phyloP scores from a whole-genome alignment of 768 basidiomycete species.

The Daedalea quercina region DNA sequence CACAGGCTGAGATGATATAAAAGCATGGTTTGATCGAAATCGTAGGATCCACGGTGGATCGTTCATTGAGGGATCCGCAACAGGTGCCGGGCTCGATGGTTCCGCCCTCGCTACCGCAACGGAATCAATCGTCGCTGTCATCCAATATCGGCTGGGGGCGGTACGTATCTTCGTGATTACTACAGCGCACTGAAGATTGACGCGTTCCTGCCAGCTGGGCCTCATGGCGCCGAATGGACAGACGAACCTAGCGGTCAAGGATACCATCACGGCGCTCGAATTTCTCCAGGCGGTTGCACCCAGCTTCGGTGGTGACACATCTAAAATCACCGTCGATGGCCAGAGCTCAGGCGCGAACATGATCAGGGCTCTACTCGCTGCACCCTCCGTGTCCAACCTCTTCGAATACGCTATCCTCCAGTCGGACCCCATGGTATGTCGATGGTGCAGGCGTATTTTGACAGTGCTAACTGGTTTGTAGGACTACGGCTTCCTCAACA shows the following conservation, averaged over 20 bases:
- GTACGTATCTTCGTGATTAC: slow-evolving; percentile 25
- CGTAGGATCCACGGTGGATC: slow-evolving; percentile 85
- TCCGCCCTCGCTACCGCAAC: slow-evolving; percentile 65
- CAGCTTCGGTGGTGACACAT: slow-evolving; percentile 59
- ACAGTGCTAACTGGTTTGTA: slow-evolving; percentile 18
- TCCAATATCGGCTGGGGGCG: slow-evolving; percentile 81
- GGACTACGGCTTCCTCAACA: slow-evolving; percentile 67
- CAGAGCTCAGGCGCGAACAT: slow-evolving; percentile 79
- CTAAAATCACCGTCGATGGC: slow-evolving; percentile 70
- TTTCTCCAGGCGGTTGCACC: slow-evolving; percentile 54
- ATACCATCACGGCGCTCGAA: slow-evolving; percentile 56
- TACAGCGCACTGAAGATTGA: not conserved
- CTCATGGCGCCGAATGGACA: slow-evolving; percentile 65
- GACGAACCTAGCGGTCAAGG: slow-evolving; percentile 67
- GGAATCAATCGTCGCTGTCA: slow-evolving; percentile 69
- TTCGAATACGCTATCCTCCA: slow-evolving; percentile 80
- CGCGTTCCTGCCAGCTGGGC: slow-evolving; percentile 48
- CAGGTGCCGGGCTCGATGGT: slow-evolving; percentile 69
- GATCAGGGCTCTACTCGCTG: slow-evolving; percentile 70
- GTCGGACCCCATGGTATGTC: slow-evolving; percentile 77
- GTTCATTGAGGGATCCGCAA: slow-evolving; percentile 64
- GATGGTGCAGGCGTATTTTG: not conserved
- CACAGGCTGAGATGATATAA: not conserved
- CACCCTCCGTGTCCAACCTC: slow-evolving; percentile 60
- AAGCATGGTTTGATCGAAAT: not conserved